A percentile compares a stretch with the other conserved stretches of the same genome.
Conservation (phyloP, 73 alveolate species). For the Stentor roeselii region DNA sequence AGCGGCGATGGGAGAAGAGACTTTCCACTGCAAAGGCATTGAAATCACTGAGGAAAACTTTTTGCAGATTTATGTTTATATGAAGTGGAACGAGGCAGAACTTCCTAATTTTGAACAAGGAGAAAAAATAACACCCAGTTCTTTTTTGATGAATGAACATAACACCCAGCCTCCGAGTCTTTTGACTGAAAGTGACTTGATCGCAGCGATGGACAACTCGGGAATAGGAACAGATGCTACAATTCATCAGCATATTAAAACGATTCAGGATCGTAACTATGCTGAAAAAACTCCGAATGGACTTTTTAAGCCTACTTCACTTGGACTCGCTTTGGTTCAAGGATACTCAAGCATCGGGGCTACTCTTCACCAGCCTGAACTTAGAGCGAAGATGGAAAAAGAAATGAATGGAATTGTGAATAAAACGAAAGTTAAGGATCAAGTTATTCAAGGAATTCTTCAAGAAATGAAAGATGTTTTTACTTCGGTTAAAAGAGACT, state of each 20-base stretch:
- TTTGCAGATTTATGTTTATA: constrained; percentile 92
- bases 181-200: constrained; percentile 96
- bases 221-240: constrained; percentile 99
- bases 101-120: constrained; percentile 85
- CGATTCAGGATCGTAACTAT: constrained; percentile 86
- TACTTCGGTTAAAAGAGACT: not conserved
- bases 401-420: constrained; percentile 87
- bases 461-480: not conserved
- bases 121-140: constrained; percentile 63
- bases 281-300: constrained; percentile 81
- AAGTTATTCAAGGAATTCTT: constrained; percentile 45
- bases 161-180: constrained; percentile 94
- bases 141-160: constrained; percentile 74
- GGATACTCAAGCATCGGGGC: constrained; percentile 87
- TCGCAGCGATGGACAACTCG: constrained; percentile 94
- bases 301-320: constrained; percentile 84
- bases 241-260: constrained; percentile 99
- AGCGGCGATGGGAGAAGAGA: constrained; percentile 78
- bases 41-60: constrained; percentile 76
- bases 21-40: constrained; percentile 83
- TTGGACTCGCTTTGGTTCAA: constrained; percentile 93
- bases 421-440: constrained; percentile 67
- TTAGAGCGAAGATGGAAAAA: constrained; percentile 95
- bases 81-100: constrained; percentile 82
- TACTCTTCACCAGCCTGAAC: constrained; percentile 84